A percentile compares a stretch with the other conserved stretches of the same genome.
These are phyloP conservation scores for Neurospora sp. DNA, from an alignment of 495 filamentous ascomycete species.

Conservation along the genomic window DNA sequence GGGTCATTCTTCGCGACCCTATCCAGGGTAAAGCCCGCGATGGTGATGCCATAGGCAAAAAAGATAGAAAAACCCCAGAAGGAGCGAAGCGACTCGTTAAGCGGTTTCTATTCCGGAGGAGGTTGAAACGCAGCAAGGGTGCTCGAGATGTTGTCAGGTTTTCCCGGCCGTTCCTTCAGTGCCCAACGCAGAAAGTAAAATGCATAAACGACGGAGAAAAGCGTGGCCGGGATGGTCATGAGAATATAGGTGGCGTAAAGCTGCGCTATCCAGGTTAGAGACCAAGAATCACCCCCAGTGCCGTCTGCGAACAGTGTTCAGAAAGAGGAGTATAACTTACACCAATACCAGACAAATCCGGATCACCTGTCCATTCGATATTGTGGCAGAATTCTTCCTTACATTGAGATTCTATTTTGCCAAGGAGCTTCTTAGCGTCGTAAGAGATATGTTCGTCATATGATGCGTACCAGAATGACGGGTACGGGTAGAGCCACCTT, in stretches of 20 bases:
- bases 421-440: not conserved
- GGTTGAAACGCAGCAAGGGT: not conserved
- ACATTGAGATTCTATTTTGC: not conserved
- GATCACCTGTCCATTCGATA: not conserved
- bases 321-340: not conserved
- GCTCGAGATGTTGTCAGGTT: not conserved
- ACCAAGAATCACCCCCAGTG: not conserved
- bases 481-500: too few species aligned
- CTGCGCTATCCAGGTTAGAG: not conserved
- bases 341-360: not conserved
- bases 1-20: not conserved
- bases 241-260: not conserved
- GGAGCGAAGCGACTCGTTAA: not conserved
- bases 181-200: not conserved
- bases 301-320: not conserved
- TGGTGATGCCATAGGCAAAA: not conserved
- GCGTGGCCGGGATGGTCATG: not conserved
- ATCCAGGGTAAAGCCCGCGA: not conserved
- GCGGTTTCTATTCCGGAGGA: not conserved
- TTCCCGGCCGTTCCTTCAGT: not conserved
- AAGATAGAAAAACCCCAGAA: not conserved
- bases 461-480: too few species aligned
- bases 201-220: not conserved
- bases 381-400: not conserved
- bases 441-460: not conserved